A percentile compares a stretch with the other conserved stretches of the same genome.
Conservation (phyloP, 345 rosid genomes). For the Angophora floribunda region DNA sequence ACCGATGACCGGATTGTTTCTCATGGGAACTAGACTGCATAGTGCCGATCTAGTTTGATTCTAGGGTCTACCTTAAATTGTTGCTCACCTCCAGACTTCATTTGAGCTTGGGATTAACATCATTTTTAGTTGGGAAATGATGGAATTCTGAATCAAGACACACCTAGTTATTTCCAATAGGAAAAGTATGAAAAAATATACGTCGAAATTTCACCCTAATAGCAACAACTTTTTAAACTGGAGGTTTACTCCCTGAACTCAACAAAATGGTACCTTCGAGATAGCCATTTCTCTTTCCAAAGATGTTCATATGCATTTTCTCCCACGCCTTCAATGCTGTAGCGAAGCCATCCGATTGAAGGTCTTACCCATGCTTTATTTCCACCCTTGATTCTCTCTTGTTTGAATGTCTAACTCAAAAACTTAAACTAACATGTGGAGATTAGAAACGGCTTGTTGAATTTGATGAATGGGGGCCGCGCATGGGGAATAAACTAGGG, state of each 20-base stretch:
- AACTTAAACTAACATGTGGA: not conserved
- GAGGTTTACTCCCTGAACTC: not conserved
- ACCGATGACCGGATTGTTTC: not conserved
- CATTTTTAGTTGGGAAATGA: not conserved
- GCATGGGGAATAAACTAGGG: not conserved
- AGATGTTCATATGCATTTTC: not conserved
- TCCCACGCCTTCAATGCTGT: not conserved
- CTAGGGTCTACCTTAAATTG: not conserved
- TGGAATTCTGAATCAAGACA: not conserved
- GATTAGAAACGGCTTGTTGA: not conserved
- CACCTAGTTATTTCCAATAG: not conserved
- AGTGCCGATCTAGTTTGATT: not conserved
- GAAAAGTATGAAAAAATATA: not conserved
- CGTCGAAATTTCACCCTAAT: not conserved
- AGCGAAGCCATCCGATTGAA: not conserved
- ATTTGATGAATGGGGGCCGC: not conserved
- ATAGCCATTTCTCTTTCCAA: not conserved
- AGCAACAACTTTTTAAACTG: not conserved
- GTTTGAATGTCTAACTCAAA: not conserved
- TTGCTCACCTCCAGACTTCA: not conserved
- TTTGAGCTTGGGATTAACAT: not conserved
- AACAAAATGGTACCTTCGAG: not conserved
- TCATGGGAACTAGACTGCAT: accelerated
- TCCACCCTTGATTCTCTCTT: not conserved
- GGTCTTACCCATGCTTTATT: not conserved